A percentile compares a stretch with the other conserved stretches of the same genome.
phyloP scores from a whole-genome alignment of 1,284 basidiomycete species.

The Kwoniella shivajii region DNA sequence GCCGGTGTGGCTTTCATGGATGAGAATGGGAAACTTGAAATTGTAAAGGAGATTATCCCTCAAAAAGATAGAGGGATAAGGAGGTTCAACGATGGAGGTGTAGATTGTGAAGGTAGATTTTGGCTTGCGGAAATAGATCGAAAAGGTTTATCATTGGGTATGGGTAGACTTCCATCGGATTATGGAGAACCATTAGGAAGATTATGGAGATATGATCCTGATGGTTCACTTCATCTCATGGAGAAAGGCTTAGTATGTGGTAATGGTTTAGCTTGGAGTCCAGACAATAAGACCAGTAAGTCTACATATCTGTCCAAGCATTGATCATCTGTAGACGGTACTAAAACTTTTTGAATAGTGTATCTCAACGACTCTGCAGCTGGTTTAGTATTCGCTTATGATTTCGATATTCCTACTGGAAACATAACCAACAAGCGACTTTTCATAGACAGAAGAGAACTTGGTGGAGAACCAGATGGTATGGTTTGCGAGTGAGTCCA shows the following conservation, averaged over 20 bases:
- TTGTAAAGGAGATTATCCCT: slow-evolving; percentile 26
- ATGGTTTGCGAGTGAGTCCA: slow-evolving; percentile 21
- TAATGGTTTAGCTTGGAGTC: slow-evolving; percentile 23
- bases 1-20: slow-evolving; percentile 22
- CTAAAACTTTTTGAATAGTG: no score
- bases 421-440: slow-evolving; percentile 21
- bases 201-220: slow-evolving; percentile 23
- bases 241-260: slow-evolving; percentile 23
- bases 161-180: slow-evolving; percentile 11
- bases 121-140: slow-evolving; percentile 29
- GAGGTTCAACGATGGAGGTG: slow-evolving; percentile 26
- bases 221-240: slow-evolving; percentile 23
- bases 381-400: slow-evolving; percentile 19
- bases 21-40: slow-evolving; percentile 19
- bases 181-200: slow-evolving; percentile 22
- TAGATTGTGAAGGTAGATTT: slow-evolving; percentile 21
- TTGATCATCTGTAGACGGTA: no score
- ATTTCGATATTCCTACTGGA: slow-evolving; percentile 22
- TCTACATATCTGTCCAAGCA: neutral
- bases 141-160: slow-evolving; percentile 16
- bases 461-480: slow-evolving; percentile 23
- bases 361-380: slow-evolving; percentile 23
- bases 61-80: slow-evolving; percentile 16
- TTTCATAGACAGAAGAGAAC: slow-evolving; percentile 19
- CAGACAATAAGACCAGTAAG: slow-evolving; percentile 21